These are phyloP conservation scores for Bolboschoenus planiculmis DNA, from an alignment of 176 grass and related monocot species.

Conservation along the genomic window DNA sequence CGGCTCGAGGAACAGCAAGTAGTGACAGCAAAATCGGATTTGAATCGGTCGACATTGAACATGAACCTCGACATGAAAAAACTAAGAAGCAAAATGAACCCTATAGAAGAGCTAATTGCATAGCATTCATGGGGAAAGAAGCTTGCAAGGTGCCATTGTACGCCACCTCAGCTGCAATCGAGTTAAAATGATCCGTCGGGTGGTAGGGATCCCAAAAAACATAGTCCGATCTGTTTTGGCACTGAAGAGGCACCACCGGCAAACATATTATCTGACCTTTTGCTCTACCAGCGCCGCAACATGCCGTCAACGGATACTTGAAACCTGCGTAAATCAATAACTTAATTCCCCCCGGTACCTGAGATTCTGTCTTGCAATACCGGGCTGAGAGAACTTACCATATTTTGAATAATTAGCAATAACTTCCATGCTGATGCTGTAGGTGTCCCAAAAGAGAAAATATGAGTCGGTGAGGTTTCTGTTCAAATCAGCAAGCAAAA, in stretches of 20 bases:
- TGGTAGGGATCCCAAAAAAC: constrained; percentile 41
- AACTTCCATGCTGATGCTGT: constrained; percentile 7
- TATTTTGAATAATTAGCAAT: constrained; percentile 25
- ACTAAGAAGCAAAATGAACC: background rate
- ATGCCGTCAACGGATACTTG: constrained; percentile 28
- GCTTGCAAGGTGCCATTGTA: constrained; percentile 17
- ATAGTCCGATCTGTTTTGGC: constrained; percentile 22
- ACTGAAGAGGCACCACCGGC: constrained; percentile 17
- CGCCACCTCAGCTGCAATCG: background rate
- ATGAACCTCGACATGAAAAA: background rate
- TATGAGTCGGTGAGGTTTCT: background rate
- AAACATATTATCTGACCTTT: constrained; percentile 41
- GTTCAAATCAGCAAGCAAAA: constrained; percentile 16
- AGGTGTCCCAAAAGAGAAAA: constrained; percentile 34
- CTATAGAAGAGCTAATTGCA: constrained; percentile 13
- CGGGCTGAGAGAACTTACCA: constrained; percentile 10
- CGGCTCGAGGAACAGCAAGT: background rate
- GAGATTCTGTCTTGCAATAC: background rate
- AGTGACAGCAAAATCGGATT: background rate
- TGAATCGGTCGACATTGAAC: background rate
- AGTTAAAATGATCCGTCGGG: constrained; percentile 31
- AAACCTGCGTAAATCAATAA: constrained; percentile 20
- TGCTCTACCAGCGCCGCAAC: constrained; percentile 32
- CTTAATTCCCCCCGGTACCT: background rate
- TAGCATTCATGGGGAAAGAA: constrained; percentile 9